Percentiles rank a stretch among this genome's conserved stretches.
These are phyloP conservation scores for Calonectria naviculata DNA, from an alignment of 2,329 filamentous ascomycete species.

Conservation along the genomic window DNA sequence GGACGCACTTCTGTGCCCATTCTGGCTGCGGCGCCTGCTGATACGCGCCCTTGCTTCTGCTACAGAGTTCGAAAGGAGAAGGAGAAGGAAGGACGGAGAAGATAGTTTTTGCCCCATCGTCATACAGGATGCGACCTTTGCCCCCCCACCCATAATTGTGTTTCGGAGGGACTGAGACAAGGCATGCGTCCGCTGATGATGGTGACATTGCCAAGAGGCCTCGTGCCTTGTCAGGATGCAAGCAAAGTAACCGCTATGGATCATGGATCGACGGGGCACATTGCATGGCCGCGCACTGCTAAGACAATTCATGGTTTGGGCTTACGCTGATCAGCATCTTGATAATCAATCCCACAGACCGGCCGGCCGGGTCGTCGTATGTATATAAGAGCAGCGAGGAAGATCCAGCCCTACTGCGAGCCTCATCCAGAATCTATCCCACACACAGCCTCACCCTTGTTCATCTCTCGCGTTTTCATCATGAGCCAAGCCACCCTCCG, in stretches of 20 bases:
- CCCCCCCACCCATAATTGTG: neutral
- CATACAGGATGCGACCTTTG: neutral
- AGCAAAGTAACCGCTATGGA: neutral
- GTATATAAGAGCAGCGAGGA: neutral
- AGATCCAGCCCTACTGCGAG: neutral
- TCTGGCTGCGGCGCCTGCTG: neutral
- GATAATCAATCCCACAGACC: neutral
- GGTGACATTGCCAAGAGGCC: neutral
- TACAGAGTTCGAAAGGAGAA: neutral
- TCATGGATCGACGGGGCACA: neutral
- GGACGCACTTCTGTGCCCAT: neutral
- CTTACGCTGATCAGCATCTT: neutral
- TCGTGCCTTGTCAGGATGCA: neutral
- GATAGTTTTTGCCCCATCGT: neutral
- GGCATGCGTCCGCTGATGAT: neutral
- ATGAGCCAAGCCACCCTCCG: conserved; percentile 34
- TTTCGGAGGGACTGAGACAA: neutral
- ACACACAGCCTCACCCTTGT: neutral
- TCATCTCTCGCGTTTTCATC: neutral
- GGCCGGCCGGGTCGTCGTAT: too few relatives aligned
- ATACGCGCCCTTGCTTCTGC: neutral
- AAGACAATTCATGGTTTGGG: neutral
- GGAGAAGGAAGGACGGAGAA: too few relatives aligned
- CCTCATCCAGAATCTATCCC: neutral
- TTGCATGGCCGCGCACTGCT: neutral